Conservation (phyloP, 208 protist genomes). For the Crithidia expoeki region DNA sequence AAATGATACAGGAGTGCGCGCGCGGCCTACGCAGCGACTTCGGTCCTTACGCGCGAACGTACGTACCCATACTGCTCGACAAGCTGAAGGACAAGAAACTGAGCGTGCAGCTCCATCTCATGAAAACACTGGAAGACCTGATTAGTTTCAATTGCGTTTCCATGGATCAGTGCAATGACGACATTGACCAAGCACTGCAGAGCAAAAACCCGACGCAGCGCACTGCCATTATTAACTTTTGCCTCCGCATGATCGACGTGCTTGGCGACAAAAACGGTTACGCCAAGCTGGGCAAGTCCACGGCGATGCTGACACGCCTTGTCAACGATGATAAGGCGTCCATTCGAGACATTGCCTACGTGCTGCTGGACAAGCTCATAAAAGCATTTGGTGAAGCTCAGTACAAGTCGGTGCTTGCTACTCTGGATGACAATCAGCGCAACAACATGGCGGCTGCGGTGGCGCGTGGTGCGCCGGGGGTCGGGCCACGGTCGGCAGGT, state of each 20-base stretch:
- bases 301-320: slow-evolving; percentile 60
- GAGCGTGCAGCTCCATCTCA: slow-evolving; percentile 81
- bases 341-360: slow-evolving; percentile 70
- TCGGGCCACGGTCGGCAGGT: slow-evolving; percentile 13
- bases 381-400: slow-evolving; percentile 53
- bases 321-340: slow-evolving; percentile 86
- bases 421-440: slow-evolving; percentile 81
- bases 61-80: slow-evolving; percentile 71
- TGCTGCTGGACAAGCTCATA: slow-evolving; percentile 65
- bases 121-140: slow-evolving; percentile 74
- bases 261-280: slow-evolving; percentile 51
- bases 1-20: slow-evolving; percentile 84
- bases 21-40: slow-evolving; percentile 64
- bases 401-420: slow-evolving; percentile 52
- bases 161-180: slow-evolving; percentile 85
- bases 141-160: slow-evolving; percentile 79
- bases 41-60: slow-evolving; percentile 51
- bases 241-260: slow-evolving; percentile 58
- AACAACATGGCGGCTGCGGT: slow-evolving; percentile 43
- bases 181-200: slow-evolving; percentile 71
- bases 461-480: slow-evolving; percentile 20
- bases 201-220: slow-evolving; percentile 87
- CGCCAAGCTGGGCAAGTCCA: slow-evolving; percentile 42
- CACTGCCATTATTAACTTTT: slow-evolving; percentile 65
- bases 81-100: slow-evolving; percentile 93